Conservation (phyloP, 768 basidiomycete genomes). For the Lactarius sanguifluus region DNA sequence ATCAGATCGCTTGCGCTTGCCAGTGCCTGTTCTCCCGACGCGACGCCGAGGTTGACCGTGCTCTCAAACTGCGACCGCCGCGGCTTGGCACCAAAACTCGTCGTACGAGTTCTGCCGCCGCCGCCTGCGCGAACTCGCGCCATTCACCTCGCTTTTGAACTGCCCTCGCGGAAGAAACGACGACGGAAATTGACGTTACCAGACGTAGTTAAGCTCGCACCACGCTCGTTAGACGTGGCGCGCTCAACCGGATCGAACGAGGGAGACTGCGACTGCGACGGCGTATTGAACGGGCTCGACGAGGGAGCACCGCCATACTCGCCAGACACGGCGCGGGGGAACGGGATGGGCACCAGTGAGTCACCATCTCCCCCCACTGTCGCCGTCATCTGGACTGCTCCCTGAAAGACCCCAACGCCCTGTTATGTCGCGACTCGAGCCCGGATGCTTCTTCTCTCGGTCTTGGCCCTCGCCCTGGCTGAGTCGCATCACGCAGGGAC, state of each 20-base stretch:
- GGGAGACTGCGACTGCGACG: conserved; percentile 1
- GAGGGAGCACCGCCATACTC: conserved; percentile 43
- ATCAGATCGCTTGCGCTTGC: conserved; percentile 67
- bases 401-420: too few species aligned
- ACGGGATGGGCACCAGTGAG: conserved; percentile 49
- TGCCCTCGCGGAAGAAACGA: conserved; percentile 52
- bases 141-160: conserved; percentile 74
- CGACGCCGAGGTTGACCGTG: conserved; percentile 61
- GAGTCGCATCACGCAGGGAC: conserved; percentile 55
- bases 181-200: conserved; percentile 29
- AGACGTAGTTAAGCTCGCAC: not conserved
- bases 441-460: conserved; percentile 47
- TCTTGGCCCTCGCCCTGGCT: conserved; percentile 36
- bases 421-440: conserved; percentile 50
- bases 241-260: conserved; percentile 22
- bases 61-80: conserved; percentile 68
- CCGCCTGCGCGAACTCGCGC: conserved; percentile 49
- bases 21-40: conserved; percentile 46
- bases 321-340: conserved; percentile 59
- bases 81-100: conserved; percentile 54
- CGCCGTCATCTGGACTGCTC: conserved; percentile 20
- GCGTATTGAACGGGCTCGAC: conserved; percentile 34
- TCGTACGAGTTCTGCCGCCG: conserved; percentile 67
- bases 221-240: conserved; percentile 3
- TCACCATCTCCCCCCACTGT: conserved; percentile 32